phyloP scores from a whole-genome alignment of 2,329 filamentous ascomycete species.

The Phaeosphaeriaceae sp. region DNA sequence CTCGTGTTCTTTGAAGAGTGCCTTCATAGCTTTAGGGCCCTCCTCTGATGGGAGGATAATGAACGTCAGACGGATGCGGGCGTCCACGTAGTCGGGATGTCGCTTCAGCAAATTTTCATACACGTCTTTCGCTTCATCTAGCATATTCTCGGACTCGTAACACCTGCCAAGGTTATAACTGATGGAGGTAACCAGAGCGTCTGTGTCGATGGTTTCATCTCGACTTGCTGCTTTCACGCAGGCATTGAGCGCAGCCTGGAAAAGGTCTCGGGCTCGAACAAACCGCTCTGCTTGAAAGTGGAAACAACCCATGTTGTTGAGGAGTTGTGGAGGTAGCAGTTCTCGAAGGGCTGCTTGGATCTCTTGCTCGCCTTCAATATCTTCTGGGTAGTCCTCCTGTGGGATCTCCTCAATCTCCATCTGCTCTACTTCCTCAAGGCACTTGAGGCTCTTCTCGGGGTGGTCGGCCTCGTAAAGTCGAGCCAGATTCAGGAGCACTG shows the following conservation, averaged over 20 bases:
- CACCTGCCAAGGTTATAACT: constrained; percentile 95
- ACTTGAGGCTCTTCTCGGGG: constrained; percentile 91
- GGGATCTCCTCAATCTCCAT: constrained; percentile 83
- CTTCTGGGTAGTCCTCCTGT: constrained; percentile 73
- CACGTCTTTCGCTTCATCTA: constrained; percentile 84
- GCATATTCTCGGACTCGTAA: constrained; percentile 84
- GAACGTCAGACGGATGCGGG: constrained; percentile 85
- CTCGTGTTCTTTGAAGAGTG: constrained; percentile 84
- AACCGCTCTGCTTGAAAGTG: constrained; percentile 88
- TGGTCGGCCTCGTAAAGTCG: constrained; percentile 86
- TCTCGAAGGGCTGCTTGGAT: constrained; percentile 73
- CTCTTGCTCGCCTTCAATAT: constrained; percentile 51
- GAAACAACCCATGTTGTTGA: constrained; percentile 98
- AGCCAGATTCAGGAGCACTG: constrained; percentile 89
- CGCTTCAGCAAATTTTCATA: constrained; percentile 87
- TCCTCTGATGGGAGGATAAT: constrained; percentile 87
- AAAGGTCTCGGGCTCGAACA: constrained; percentile 81
- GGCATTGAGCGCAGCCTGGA: constrained; percentile 88
- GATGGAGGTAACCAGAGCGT: constrained; percentile 92
- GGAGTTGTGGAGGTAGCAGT: constrained; percentile 82
- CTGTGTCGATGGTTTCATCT: constrained; percentile 79
- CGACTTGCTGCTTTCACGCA: constrained; percentile 83
- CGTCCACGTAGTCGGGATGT: constrained; percentile 92
- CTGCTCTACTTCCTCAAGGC: constrained; percentile 89
- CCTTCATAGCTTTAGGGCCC: constrained; percentile 83